These are phyloP conservation scores for Escovopsis sp. DNA, from an alignment of 2,329 filamentous ascomycete genomes.

Conservation along the genomic window DNA sequence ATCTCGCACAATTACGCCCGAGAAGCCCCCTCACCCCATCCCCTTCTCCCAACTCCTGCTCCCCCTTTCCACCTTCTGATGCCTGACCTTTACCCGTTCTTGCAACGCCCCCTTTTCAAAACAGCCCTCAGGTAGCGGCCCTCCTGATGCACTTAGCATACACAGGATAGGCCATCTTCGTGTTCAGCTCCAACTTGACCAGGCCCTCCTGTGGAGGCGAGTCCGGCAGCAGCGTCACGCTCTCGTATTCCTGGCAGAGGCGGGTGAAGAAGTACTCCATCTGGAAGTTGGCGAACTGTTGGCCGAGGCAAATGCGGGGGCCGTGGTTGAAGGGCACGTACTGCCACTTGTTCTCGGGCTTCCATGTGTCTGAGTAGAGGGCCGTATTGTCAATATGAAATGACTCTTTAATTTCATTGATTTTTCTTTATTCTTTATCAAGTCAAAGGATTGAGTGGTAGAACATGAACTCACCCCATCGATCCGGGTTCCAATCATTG, in stretches of 20 bases:
- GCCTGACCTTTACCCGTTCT: too few species aligned
- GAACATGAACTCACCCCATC: neutral
- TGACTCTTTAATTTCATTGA: too few species aligned
- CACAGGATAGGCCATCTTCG: neutral
- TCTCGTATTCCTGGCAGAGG: constrained; percentile 18
- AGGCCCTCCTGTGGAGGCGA: neutral
- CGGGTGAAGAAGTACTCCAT: constrained; percentile 21
- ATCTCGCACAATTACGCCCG: too few species aligned
- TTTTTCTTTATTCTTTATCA: too few species aligned
- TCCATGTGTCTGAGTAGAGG: neutral
- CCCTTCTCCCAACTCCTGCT: too few species aligned
- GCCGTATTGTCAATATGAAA: too few species aligned
- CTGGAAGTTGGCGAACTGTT: constrained; percentile 25
- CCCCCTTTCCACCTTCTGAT: too few species aligned
- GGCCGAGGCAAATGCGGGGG: constrained; percentile 26
- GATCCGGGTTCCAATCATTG: neutral
- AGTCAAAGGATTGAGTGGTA: too few species aligned
- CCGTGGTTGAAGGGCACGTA: constrained; percentile 29
- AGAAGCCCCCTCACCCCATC: too few species aligned
- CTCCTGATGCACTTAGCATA: neutral
- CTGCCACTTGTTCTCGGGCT: constrained; percentile 13
- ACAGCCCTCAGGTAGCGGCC: too few species aligned
- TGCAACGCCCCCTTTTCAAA: too few species aligned
- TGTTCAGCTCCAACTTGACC: neutral
- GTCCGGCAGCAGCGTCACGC: neutral